These are phyloP conservation scores for Amoebophrya sp. DNA, from an alignment of 169 alveolate species.

Conservation along the genomic window DNA sequence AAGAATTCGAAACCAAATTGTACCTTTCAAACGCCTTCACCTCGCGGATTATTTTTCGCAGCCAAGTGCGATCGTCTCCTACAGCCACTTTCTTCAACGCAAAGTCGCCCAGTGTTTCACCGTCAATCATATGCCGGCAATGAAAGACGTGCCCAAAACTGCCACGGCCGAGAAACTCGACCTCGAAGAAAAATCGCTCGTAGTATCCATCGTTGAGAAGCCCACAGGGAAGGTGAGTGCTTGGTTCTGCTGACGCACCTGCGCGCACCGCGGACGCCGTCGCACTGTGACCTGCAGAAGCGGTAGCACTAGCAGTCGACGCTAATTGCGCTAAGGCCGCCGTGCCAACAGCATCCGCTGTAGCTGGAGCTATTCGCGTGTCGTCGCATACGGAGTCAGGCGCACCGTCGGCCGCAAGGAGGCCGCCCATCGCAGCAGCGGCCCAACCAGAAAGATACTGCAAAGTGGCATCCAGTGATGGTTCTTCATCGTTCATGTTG, in stretches of 20 bases:
- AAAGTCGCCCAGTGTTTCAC: constrained; percentile 52
- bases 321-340: too few species aligned
- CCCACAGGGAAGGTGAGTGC: not conserved
- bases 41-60: constrained; percentile 49
- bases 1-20: too few species aligned
- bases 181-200: constrained; percentile 57
- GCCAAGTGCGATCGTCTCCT: constrained; percentile 56
- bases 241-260: not conserved
- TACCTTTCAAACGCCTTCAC: not conserved
- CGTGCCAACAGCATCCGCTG: too few species aligned
- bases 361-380: too few species aligned
- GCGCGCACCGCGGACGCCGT: too few species aligned
- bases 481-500: not conserved
- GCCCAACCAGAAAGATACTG: too few species aligned
- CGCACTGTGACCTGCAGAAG: not conserved
- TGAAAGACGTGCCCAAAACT: constrained; percentile 63
- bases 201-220: constrained; percentile 56
- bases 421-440: too few species aligned
- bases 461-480: too few species aligned
- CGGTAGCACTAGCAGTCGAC: not conserved
- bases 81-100: constrained; percentile 50
- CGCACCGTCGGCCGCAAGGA: too few species aligned
- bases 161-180: constrained; percentile 59
- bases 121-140: constrained; percentile 60
- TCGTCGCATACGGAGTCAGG: too few species aligned